Conservation (phyloP, 768 basidiomycete species). For the Mycena vitilis region DNA sequence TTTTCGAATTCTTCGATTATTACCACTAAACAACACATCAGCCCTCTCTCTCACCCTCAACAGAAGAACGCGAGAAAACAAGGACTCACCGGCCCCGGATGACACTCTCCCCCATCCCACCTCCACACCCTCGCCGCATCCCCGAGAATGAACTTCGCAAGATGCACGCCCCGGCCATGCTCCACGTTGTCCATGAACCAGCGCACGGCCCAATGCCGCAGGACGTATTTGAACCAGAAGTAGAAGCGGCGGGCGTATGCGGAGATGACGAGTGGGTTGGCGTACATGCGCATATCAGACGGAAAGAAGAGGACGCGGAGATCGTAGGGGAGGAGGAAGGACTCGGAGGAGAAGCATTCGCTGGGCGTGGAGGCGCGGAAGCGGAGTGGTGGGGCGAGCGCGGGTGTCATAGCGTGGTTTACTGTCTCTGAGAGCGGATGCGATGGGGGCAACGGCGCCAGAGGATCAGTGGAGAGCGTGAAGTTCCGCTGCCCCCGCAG, state of each 20-base stretch:
- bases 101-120: conserved; percentile 6
- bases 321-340: conserved; percentile 55
- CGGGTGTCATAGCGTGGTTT: conserved; percentile 31
- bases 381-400: conserved; percentile 42
- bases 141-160: background rate
- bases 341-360: conserved; percentile 52
- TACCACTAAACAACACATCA: too few relatives aligned
- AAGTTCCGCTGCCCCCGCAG: conserved; percentile 40
- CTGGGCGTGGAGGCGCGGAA: conserved; percentile 40
- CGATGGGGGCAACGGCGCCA: background rate
- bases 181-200: conserved; percentile 3
- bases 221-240: conserved; percentile 47
- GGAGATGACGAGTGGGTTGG: conserved; percentile 52
- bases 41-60: too few relatives aligned
- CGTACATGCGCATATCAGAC: conserved; percentile 47
- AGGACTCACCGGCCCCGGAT: background rate
- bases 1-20: too few relatives aligned
- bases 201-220: conserved; percentile 48
- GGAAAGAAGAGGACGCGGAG: conserved; percentile 47
- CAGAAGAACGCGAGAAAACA: too few relatives aligned
- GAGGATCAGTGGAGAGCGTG: background rate
- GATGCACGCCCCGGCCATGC: background rate
- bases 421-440: conserved; percentile 6
- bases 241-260: conserved; percentile 49
- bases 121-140: background rate